Conservation (phyloP, 257 asterid species). For the Sherardia arvensis region DNA sequence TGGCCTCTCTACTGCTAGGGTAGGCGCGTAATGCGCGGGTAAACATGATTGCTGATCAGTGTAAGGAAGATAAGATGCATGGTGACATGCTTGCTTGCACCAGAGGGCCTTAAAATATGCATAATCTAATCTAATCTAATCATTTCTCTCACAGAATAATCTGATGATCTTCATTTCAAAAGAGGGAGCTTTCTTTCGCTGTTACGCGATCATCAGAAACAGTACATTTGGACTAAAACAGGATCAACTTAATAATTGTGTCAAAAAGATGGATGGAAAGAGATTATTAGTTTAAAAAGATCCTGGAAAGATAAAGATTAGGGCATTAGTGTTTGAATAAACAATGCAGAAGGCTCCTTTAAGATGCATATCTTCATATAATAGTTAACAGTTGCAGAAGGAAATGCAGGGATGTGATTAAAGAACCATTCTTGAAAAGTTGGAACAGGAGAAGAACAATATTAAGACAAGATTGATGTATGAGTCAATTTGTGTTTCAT, state of each 20-base stretch:
- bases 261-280: not conserved
- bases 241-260: not conserved
- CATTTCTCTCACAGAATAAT: constrained; percentile 49
- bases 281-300: not conserved
- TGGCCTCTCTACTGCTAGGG: constrained; percentile 24
- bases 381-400: not conserved
- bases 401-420: constrained; percentile 4
- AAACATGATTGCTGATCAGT: constrained; percentile 13
- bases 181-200: no score
- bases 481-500: constrained; percentile 58
- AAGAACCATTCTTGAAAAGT: constrained; percentile 20
- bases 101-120: no score
- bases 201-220: not conserved
- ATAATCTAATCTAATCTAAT: constrained; percentile 50
- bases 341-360: constrained; percentile 8
- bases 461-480: constrained; percentile 64
- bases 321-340: constrained; percentile 11
- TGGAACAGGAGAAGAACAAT: constrained; percentile 27
- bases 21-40: no score
- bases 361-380: not conserved
- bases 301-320: constrained; percentile 14
- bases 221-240: not conserved
- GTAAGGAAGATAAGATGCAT: constrained; percentile 49
- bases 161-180: no score
- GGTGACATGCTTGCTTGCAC: no score